Percentiles rank a stretch among this genome's conserved stretches.
These are phyloP conservation scores for Aureobasidium sp. DNA, from an alignment of 2,329 filamentous ascomycete species.

Conservation along the genomic window DNA sequence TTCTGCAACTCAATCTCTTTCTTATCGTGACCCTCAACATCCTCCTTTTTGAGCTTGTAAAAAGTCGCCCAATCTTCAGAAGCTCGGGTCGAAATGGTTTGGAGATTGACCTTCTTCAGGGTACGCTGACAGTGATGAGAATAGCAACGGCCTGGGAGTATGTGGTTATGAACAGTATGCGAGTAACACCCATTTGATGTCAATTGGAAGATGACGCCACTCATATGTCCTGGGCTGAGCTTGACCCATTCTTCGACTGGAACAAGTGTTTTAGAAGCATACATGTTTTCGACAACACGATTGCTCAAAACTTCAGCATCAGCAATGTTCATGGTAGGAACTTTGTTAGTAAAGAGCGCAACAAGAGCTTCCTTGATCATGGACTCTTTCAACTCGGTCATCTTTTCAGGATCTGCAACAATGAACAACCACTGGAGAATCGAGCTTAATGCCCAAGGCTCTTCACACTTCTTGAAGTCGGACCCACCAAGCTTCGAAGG, in stretches of 20 bases:
- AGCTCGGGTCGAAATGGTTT: conserved; percentile 60
- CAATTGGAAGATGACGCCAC: conserved; percentile 86
- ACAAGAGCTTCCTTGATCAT: conserved; percentile 81
- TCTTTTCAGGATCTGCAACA: conserved; percentile 68
- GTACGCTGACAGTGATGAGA: conserved; percentile 90
- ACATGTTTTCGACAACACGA: conserved; percentile 71
- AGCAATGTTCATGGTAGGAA: conserved; percentile 96
- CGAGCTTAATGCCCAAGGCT: conserved; percentile 91
- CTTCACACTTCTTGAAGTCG: conserved; percentile 75
- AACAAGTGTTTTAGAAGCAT: conserved; percentile 65
- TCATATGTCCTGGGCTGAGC: conserved; percentile 70
- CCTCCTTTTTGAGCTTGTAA: conserved; percentile 73
- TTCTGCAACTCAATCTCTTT: conserved; percentile 93
- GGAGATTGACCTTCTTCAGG: conserved; percentile 85
- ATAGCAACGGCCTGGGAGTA: conserved; percentile 71
- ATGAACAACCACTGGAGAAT: conserved; percentile 79
- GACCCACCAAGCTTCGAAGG: conserved; percentile 70
- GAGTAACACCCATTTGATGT: conserved; percentile 90
- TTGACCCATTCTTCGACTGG: conserved; percentile 98
- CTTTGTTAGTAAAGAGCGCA: conserved; percentile 83
- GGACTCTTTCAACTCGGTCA: conserved; percentile 76
- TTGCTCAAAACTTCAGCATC: conserved; percentile 83
- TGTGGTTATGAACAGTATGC: conserved; percentile 64
- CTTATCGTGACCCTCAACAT: conserved; percentile 60
- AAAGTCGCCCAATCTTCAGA: conserved; percentile 78